Percentiles rank a stretch among this genome's conserved stretches.
Conservation (phyloP, 2,329 filamentous ascomycete genomes). For the Penicillium sp. region DNA sequence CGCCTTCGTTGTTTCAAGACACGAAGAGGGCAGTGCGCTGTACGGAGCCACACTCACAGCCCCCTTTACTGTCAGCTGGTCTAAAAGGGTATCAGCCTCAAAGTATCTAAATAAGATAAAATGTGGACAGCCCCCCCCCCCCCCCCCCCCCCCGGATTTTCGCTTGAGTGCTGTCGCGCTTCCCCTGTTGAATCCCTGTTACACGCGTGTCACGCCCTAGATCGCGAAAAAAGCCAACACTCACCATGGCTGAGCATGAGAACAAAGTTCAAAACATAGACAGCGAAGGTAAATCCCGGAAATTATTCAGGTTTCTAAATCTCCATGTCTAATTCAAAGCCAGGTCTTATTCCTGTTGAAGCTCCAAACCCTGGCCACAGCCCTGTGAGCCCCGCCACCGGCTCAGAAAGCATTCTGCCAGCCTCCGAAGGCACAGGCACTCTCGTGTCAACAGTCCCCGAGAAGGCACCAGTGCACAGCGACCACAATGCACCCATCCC, state of each 20-base stretch:
- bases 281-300: conserved; percentile 5
- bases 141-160: neutral
- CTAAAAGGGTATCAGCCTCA: neutral
- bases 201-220: neutral
- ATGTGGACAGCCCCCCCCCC: neutral
- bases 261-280: neutral
- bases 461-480: neutral
- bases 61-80: neutral
- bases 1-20: neutral
- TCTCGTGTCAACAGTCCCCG: neutral
- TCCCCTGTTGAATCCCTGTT: too few relatives aligned
- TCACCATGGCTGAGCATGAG: neutral
- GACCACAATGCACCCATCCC: conserved; percentile 5
- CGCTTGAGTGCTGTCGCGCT: neutral
- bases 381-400: neutral
- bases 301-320: neutral
- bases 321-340: neutral
- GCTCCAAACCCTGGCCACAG: neutral
- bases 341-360: conserved; percentile 16
- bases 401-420: neutral
- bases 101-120: neutral
- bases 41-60: neutral
- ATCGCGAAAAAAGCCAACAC: neutral
- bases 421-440: neutral
- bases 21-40: neutral